Evolutionary conservation across 768 basidiomycete species (phyloP), one percentile per base, ranked within the genome.

Genomic region (Hypholoma sublateritium): DNA sequence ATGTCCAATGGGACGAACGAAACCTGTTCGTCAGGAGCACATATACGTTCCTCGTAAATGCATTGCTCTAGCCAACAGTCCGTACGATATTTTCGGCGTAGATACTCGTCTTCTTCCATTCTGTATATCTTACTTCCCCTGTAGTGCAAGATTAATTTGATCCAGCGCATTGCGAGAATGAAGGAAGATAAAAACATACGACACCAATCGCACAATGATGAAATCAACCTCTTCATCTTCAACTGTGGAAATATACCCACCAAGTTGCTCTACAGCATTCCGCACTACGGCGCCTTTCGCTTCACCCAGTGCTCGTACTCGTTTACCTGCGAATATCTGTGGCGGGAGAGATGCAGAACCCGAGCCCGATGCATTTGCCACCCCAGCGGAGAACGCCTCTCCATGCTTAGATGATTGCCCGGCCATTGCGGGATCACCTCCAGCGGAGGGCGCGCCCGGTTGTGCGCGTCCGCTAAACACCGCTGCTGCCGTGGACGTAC

Each of bases 11-110:
- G 94, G 3, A 70, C 70, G 63, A 91, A 93, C 0, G 85, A 82
- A 12, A 91, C 67, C 59, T 93, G 86, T 42, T 89, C 88, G 1
- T 85, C 81, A 0, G 83, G 75, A 16, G 73, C 68, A 65, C 89
- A 87, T 50, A 96, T 72, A n/a, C 81, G 79, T 44, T 91, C 88
- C 56, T 87, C 85, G 53, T 83, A 87, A 13, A 93, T 80, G 63
- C 91, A 96, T 43, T 82, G 82, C 69, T 98, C 95, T 1, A 98
- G 77, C 95, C 95, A 98, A 67, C 92, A 95, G 69, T 97, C 95
- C 0, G 95, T 96, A 43, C 94, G 83, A 64, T 86, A 92, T 62
- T 84, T 87, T 3, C 62, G 53, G 45, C 81, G 77, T 59, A 77
- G 63, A 0, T 35, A 11, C 6, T 73, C 70, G 52, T 86, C 83